Evolutionary conservation across 2,329 filamentous ascomycete genomes (phyloP).

Genomic region (Aotearoamyces nothofagi): DNA sequence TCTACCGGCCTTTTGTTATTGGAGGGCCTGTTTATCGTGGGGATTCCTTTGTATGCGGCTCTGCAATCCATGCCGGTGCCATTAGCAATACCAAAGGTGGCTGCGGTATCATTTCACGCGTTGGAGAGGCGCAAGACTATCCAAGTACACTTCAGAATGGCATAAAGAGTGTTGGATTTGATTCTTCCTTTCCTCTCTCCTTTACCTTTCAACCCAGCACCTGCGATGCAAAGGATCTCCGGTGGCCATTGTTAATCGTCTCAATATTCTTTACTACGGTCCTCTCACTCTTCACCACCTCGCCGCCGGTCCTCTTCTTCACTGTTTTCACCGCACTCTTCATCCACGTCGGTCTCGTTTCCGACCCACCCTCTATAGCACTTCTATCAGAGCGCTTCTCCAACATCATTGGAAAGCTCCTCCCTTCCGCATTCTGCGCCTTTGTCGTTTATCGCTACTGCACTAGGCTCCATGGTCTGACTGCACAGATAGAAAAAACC

Average conservation of each 20-base stretch:
- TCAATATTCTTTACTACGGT: slow-evolving; percentile 66
- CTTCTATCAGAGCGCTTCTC: slow-evolving; percentile 61
- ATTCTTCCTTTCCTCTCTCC: slow-evolving; percentile 78
- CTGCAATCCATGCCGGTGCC: slow-evolving; percentile 73
- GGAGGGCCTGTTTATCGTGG: slow-evolving; percentile 71
- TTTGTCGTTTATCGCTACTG: slow-evolving; percentile 83
- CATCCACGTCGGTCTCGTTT: slow-evolving; percentile 78
- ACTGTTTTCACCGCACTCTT: slow-evolving; percentile 70
- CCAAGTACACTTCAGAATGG: slow-evolving; percentile 51
- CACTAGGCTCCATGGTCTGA: slow-evolving; percentile 55
- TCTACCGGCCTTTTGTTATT: slow-evolving; percentile 50
- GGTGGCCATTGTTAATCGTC: slow-evolving; percentile 73
- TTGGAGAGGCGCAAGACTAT: slow-evolving; percentile 53
- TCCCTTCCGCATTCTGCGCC: slow-evolving; percentile 76
- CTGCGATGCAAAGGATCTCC: slow-evolving; percentile 58
- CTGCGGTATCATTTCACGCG: slow-evolving; percentile 64
- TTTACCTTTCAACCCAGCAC: slow-evolving; percentile 57
- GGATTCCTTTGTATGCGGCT: slow-evolving; percentile 75
- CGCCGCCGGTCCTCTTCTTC: slow-evolving; percentile 71
- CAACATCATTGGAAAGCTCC: slow-evolving; percentile 61
- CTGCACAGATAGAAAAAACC: slow-evolving; percentile 79
- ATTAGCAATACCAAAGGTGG: slow-evolving; percentile 58
- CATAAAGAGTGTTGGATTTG: slow-evolving; percentile 63
- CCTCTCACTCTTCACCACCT: slow-evolving; percentile 69
- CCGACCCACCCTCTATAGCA: slow-evolving; percentile 61